phyloP scores from a whole-genome alignment of 805 yeast species.

The Kodamaea kaohsiungensis region DNA sequence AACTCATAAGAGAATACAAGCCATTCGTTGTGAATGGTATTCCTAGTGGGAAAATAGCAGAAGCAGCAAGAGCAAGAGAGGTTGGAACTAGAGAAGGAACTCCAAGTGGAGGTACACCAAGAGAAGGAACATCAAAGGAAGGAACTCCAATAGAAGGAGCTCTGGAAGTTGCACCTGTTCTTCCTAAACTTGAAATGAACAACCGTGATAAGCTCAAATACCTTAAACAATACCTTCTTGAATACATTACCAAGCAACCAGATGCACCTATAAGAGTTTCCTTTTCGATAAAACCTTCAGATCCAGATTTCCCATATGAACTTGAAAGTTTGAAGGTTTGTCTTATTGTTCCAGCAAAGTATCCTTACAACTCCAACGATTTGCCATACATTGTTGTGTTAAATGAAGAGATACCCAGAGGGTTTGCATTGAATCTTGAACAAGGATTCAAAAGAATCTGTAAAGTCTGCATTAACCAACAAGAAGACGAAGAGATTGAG shows the following conservation, averaged over 20 bases:
- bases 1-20: constrained; percentile 28
- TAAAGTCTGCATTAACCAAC: constrained; percentile 21
- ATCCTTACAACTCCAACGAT: constrained; percentile 45
- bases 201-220: constrained; percentile 15
- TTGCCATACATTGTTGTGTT: constrained; percentile 56
- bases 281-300: constrained; percentile 54
- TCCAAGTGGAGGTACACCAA: background rate
- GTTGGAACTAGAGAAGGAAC: background rate
- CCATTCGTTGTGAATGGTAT: constrained; percentile 42
- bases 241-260: constrained; percentile 26
- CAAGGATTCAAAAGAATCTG: constrained; percentile 56
- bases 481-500: constrained; percentile 22
- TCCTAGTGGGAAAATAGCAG: constrained; percentile 15
- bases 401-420: constrained; percentile 70
- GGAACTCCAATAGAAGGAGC: background rate
- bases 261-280: constrained; percentile 37
- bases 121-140: background rate
- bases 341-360: constrained; percentile 54
- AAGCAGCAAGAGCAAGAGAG: constrained; percentile 5
- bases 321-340: constrained; percentile 53
- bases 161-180: background rate
- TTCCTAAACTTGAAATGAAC: constrained; percentile 7
- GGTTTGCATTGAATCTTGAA: constrained; percentile 67
- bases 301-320: constrained; percentile 74
- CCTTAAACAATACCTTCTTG: constrained; percentile 34